These are phyloP conservation scores for Suillus plorans DNA, from an alignment of 768 basidiomycete genomes.

Conservation along the genomic window DNA sequence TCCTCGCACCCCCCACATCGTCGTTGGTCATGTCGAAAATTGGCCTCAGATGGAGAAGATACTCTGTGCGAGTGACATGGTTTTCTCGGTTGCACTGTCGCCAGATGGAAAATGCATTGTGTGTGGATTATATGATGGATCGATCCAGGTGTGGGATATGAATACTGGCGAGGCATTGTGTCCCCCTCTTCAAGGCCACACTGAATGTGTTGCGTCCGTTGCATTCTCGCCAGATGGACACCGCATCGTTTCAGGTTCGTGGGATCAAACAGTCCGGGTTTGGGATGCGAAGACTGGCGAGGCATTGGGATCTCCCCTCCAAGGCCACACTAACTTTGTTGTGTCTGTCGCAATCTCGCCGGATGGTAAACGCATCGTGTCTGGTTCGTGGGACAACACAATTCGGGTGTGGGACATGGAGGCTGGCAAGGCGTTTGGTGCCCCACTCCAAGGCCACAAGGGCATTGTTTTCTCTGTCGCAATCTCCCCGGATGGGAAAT, in stretches of 20 bases:
- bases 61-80: accelerated
- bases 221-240: slow-evolving; percentile 27
- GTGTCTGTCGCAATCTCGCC: slow-evolving; percentile 1
- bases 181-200: background rate
- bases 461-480: background rate
- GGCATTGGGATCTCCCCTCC: slow-evolving; percentile 15
- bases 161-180: background rate
- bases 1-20: background rate
- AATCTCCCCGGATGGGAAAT: slow-evolving; percentile 1
- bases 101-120: slow-evolving; percentile 2
- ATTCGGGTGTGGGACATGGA: slow-evolving; percentile 14
- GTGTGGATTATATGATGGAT: slow-evolving; percentile 9
- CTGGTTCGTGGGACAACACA: background rate
- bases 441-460: background rate
- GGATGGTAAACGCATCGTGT: background rate
- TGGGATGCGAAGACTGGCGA: slow-evolving; percentile 12
- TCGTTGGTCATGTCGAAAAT: background rate
- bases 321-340: background rate
- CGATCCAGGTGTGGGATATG: slow-evolving; percentile 5
- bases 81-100: background rate
- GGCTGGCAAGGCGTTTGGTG: background rate
- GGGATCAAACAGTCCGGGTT: background rate
- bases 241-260: slow-evolving; percentile 22
- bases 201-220: slow-evolving; percentile 3
- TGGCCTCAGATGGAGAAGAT: slow-evolving; percentile 6